Evolutionary conservation across 177 flowering plant species (phyloP), one percentile per base, ranked within the genome.

Genomic region (Vitis hybrid): DNA sequence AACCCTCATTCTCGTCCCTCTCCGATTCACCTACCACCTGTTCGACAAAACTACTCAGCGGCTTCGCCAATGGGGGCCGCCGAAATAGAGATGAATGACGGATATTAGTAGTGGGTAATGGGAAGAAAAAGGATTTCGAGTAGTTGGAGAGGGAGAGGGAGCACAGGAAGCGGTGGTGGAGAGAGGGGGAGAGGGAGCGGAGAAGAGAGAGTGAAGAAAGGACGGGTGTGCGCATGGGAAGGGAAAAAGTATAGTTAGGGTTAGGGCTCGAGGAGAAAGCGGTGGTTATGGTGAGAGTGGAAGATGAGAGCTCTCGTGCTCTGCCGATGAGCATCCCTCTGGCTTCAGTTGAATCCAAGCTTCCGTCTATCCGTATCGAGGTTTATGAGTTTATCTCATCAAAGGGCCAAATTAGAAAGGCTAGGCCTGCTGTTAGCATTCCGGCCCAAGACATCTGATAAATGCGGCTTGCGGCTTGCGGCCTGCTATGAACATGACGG

Each of bases 41-140:
- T 67, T 87, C 83, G 79, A 78, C 75, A 69, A 70, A 80, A 68
- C 69, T 65, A 21, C 75, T 51, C 17, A 17, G 24, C 2, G 74
- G 21, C 49, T 72, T n/a, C 6, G 56, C 32, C 9, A 61, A 2
- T 1, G 63, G n/a, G 48, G 30, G n/a, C 6, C 51, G 55, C n/a
- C 30, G 55, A 56, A 54, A 3, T 32, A 11, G 64, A 57, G 57
- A 10, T 10, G 52, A 24, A 10, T 18, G 30, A 40, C 12, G 48
- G 74, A n/a, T 9, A 35, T 9, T 17, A 18, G 49, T 7, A 9
- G 63, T 6, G 66, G 66, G 6, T 19, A 63, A 24, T 8, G 70
- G 69, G n/a, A 6, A n/a, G 8, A 40, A 21, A 49, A 1, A 40
- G 35, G 15, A 27, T 56, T 40, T 11, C 51, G 49, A 32, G 59